Percentiles rank a stretch among this genome's conserved stretches.
phyloP scores from a whole-genome alignment of 2,329 filamentous ascomycete species.

The Tolypocladium capitatum region DNA sequence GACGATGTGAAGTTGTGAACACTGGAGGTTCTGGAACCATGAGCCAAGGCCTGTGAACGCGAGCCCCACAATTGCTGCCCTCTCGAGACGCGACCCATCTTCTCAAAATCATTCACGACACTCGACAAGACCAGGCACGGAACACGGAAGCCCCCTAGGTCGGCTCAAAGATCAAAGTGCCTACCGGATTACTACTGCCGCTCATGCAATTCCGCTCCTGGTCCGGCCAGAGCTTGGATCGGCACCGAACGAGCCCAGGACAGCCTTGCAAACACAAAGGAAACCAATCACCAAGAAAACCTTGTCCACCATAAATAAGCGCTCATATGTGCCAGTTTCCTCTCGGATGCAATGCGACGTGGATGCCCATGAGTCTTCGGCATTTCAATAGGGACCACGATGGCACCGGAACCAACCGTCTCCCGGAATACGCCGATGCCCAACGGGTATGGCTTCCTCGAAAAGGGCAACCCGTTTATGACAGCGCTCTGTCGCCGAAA shows the following conservation, averaged over 20 bases:
- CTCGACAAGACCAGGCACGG: not conserved
- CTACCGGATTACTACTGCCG: not conserved
- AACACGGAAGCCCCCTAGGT: not conserved
- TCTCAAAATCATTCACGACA: not conserved
- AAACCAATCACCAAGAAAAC: not conserved
- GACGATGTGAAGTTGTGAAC: too few species aligned
- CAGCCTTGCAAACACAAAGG: not conserved
- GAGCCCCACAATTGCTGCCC: not conserved
- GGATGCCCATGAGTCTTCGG: not conserved
- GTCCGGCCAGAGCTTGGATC: not conserved
- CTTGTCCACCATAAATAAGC: not conserved
- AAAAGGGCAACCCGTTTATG: constrained; percentile 27
- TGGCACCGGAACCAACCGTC: constrained; percentile 10
- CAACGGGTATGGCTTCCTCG: constrained; percentile 25
- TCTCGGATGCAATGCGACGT: not conserved
- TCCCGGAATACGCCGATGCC: constrained; percentile 18
- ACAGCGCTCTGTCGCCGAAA: constrained; percentile 25
- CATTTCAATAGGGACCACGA: not conserved
- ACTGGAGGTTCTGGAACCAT: too few species aligned
- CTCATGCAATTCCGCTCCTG: not conserved
- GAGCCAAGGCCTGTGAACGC: too few species aligned
- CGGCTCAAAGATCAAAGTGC: not conserved
- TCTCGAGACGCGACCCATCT: not conserved
- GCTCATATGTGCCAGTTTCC: too few species aligned
- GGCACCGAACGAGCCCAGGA: not conserved